Evolutionary conservation across 2,329 filamentous ascomycete species (phyloP).

Genomic region (Botrytis sinoallii): DNA sequence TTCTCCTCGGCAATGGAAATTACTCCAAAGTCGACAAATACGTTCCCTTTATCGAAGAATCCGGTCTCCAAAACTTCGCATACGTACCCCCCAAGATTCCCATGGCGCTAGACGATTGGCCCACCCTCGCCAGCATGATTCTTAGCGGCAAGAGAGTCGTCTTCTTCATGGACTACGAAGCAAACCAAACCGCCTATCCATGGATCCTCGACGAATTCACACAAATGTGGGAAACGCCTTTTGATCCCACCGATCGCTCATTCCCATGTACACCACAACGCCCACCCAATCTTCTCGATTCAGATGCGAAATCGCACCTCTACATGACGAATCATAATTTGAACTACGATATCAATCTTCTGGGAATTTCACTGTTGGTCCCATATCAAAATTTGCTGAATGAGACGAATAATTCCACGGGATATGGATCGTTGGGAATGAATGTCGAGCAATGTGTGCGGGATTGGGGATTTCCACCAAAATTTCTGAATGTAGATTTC

Average conservation of each 20-base stretch:
- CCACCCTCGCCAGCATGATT: slow-evolving; percentile 75
- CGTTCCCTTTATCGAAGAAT: slow-evolving; percentile 63
- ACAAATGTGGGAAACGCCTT: slow-evolving; percentile 88
- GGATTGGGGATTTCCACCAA: slow-evolving; percentile 67
- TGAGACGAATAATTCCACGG: slow-evolving; percentile 65
- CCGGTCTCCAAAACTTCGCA: slow-evolving; percentile 69
- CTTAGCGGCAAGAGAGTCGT: slow-evolving; percentile 67
- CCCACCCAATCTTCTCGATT: slow-evolving; percentile 60
- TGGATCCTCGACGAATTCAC: slow-evolving; percentile 87
- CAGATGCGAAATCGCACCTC: slow-evolving; percentile 58
- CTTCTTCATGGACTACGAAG: slow-evolving; percentile 81
- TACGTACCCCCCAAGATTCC: slow-evolving; percentile 70
- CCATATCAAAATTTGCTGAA: slow-evolving; percentile 70
- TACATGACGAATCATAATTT: slow-evolving; percentile 91
- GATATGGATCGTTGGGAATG: slow-evolving; percentile 63
- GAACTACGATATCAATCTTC: slow-evolving; percentile 71
- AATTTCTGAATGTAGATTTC: slow-evolving; percentile 79
- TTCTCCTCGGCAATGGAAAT: slow-evolving; percentile 82
- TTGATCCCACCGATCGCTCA: slow-evolving; percentile 50
- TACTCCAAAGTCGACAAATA: slow-evolving; percentile 64
- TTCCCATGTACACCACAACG: slow-evolving; percentile 81
- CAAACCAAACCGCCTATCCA: slow-evolving; percentile 70
- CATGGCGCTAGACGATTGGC: slow-evolving; percentile 75
- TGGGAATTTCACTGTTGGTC: slow-evolving; percentile 62
- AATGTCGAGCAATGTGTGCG: slow-evolving; percentile 59